Conservation (phyloP, 345 rosid genomes). For the Balakata baccata region DNA sequence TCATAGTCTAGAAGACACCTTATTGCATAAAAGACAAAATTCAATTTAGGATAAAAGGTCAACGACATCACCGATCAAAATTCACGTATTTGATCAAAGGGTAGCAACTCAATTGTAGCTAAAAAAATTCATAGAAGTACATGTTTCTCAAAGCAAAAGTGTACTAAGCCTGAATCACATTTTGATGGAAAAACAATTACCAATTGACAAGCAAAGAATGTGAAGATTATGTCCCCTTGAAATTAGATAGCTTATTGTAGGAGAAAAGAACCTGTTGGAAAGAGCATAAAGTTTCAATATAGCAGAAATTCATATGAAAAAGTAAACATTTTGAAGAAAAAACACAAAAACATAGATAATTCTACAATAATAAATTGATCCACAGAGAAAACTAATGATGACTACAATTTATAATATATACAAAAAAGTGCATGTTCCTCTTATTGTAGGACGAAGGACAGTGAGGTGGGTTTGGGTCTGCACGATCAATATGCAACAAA, state of each 20-base stretch:
- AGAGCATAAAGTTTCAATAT: not conserved
- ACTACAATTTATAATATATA: not conserved
- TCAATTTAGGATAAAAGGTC: not conserved
- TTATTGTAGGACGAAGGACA: not conserved
- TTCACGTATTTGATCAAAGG: not conserved
- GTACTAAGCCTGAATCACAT: not conserved
- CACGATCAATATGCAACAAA: not conserved
- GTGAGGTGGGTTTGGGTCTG: not conserved
- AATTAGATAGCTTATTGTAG: constrained; percentile 67
- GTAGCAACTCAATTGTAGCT: not conserved
- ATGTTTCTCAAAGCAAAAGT: not conserved
- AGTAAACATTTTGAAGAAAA: not conserved
- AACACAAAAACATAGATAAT: not conserved
- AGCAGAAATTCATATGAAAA: not conserved
- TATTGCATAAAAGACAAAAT: not conserved
- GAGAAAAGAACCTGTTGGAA: constrained; percentile 78
- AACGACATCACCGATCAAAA: not conserved
- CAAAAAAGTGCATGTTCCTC: not conserved
- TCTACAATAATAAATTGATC: not conserved
- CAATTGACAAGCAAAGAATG: constrained; percentile 67
- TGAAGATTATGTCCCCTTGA: constrained; percentile 62
- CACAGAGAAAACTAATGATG: not conserved
- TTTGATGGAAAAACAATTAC: constrained; percentile 39
- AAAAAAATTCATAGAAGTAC: not conserved
- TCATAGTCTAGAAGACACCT: not conserved